Evolutionary conservation across 805 yeast genomes (phyloP).

Genomic region (Lipomyces lipofer): DNA sequence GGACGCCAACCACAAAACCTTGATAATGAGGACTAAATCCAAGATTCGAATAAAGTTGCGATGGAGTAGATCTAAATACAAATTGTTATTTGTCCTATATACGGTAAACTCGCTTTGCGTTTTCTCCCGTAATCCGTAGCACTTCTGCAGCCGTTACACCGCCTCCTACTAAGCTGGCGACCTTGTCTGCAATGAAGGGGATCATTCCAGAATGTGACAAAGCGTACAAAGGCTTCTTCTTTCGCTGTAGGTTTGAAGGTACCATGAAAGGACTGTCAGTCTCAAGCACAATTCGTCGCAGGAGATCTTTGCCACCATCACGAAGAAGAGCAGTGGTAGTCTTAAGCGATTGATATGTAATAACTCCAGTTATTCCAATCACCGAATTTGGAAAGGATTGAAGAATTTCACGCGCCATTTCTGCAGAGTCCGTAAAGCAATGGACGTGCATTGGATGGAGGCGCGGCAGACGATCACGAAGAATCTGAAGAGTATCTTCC

Average conservation of each 20-base stretch:
- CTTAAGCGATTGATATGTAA: slow-evolving; percentile 19
- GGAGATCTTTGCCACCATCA: slow-evolving; percentile 9
- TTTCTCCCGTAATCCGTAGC: slow-evolving; percentile 13
- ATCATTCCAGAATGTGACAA: slow-evolving; percentile 29
- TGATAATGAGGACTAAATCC: too few relatives aligned
- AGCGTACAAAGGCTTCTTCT: slow-evolving; percentile 9
- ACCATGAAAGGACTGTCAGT: slow-evolving; percentile 28
- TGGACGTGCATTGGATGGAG: slow-evolving; percentile 22
- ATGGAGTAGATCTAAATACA: background rate
- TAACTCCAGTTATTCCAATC: slow-evolving; percentile 29
- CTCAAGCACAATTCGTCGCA: slow-evolving; percentile 20
- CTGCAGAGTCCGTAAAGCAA: slow-evolving; percentile 26
- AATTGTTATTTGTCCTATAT: too few relatives aligned
- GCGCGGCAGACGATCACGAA: slow-evolving; percentile 11
- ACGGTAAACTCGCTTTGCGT: slow-evolving; percentile 17
- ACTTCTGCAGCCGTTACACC: slow-evolving; percentile 14
- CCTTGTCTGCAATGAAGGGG: slow-evolving; percentile 22
- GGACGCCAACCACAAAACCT: too few relatives aligned
- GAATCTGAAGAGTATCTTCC: slow-evolving; percentile 16
- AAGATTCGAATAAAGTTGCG: too few relatives aligned
- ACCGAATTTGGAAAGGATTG: slow-evolving; percentile 20
- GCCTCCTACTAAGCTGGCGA: slow-evolving; percentile 11
- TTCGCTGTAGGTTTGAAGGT: slow-evolving; percentile 6
- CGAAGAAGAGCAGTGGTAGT: slow-evolving; percentile 21
- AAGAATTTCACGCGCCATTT: slow-evolving; percentile 17